These are phyloP conservation scores for Trametes sanguinea DNA, from an alignment of 768 basidiomycete species.

Conservation along the genomic window DNA sequence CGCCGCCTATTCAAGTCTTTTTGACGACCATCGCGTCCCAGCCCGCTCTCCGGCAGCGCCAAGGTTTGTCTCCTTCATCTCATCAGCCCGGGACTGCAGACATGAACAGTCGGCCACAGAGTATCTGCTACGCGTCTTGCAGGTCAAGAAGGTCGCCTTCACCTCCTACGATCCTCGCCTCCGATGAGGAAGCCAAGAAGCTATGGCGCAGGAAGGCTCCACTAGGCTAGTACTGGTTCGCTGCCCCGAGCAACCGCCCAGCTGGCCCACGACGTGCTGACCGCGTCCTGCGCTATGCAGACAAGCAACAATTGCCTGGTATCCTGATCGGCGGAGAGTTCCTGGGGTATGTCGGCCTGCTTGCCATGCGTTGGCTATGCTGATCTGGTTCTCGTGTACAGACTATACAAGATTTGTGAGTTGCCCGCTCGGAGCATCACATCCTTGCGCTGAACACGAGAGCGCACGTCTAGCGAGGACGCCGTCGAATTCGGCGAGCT, in stretches of 20 bases:
- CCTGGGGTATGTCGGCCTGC: constrained; percentile 59
- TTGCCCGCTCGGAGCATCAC: constrained; percentile 9
- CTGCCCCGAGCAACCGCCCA: background rate
- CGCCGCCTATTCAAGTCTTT: constrained; percentile 83
- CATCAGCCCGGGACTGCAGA: too few relatives aligned
- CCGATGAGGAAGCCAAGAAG: constrained; percentile 76
- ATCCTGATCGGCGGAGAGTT: constrained; percentile 77
- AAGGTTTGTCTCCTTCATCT: constrained; percentile 50
- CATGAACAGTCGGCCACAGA: constrained; percentile 44
- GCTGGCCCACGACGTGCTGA: background rate
- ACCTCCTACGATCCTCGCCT: constrained; percentile 82
- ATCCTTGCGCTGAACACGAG: background rate
- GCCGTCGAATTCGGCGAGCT: constrained; percentile 81
- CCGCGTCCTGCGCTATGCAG: constrained; percentile 38
- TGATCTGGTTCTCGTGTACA: constrained; percentile 30
- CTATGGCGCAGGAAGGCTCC: constrained; percentile 85
- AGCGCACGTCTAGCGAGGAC: constrained; percentile 59
- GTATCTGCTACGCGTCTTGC: constrained; percentile 77
- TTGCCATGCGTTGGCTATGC: background rate
- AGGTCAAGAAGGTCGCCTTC: constrained; percentile 84
- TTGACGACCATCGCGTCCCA: constrained; percentile 89
- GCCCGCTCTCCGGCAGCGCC: constrained; percentile 72
- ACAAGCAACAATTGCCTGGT: constrained; percentile 83
- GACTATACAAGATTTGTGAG: constrained; percentile 78
- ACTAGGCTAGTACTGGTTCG: constrained; percentile 42